Evolutionary conservation across 1,284 basidiomycete genomes (phyloP).

Genomic region (Phlebopus sp.): DNA sequence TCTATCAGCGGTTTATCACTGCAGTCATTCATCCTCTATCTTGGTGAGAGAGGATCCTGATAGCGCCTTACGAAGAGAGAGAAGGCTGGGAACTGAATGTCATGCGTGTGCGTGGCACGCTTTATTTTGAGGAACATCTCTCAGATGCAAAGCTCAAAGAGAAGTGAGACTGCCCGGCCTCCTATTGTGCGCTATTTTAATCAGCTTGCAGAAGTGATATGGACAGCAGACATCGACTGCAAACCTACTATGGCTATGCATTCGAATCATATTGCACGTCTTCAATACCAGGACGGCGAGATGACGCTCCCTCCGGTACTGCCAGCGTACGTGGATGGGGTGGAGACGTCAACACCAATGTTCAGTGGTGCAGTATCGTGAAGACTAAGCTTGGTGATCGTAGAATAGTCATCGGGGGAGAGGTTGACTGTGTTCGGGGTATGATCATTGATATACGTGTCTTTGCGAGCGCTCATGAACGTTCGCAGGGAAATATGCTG

Average conservation of each 20-base stretch:
- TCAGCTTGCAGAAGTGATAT: constrained; percentile 53
- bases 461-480: background rate
- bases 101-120: constrained; percentile 70
- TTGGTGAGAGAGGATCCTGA: constrained; percentile 63
- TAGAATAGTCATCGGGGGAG: constrained; percentile 88
- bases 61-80: constrained; percentile 76
- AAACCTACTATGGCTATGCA: constrained; percentile 77
- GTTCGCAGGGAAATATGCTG: constrained; percentile 51
- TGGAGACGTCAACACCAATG: constrained; percentile 89
- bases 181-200: constrained; percentile 4
- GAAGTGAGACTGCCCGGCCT: constrained; percentile 48
- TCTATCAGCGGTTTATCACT: constrained; percentile 13
- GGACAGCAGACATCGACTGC: constrained; percentile 53
- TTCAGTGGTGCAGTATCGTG: constrained; percentile 94
- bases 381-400: constrained; percentile 83
- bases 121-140: constrained; percentile 85
- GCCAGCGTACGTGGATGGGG: constrained; percentile 62
- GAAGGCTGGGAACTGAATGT: constrained; percentile 86
- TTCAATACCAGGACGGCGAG: constrained; percentile 26
- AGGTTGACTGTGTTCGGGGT: constrained; percentile 93
- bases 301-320: constrained; percentile 11
- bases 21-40: constrained; percentile 13
- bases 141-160: constrained; percentile 53
- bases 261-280: constrained; percentile 88
- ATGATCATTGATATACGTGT: constrained; percentile 16